Base-by-base conservation (phyloP, 2,329 filamentous ascomycete genomes). In the Alternaria burnsii region DNA sequence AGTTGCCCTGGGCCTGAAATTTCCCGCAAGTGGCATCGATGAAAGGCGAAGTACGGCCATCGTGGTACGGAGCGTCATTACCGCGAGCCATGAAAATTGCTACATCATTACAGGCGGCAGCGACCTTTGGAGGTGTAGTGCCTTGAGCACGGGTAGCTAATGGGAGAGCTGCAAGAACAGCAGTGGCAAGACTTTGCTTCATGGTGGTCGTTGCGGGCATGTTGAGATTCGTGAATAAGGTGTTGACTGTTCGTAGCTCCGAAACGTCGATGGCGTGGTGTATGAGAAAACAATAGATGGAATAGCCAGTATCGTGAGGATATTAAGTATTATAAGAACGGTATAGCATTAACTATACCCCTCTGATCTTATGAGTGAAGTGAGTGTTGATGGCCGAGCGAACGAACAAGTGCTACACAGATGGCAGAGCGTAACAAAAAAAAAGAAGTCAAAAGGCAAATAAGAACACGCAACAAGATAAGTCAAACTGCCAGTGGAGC, bases 31-130 rank as follows among this genome's bases (percentile, higher is more conserved):
- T 54, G 16, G 56, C 52, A 28, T 59, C 56, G 18, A 38, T 48
- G 12, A 59, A 59, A 20, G 42, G 42, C 7, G 56, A 55, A 34
- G 56, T 59, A n/a, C 56, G 56, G 38, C 51, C 51, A 22, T 59
- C 56, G 43, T 41, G 43, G 43, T 59, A 59, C 10, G 56, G 51
- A 18, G 56, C 56, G 38, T 59, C 56, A 18, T 59, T 59, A 16
- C 56, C 56, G n/a, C 56, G 56, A 20, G 56, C 56, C 56, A 59
- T 50, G 28, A 59, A 59, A 22, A 59, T 55, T 11, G 56, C 56
- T 16, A 59, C 56, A 43, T 59, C 43, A 20, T 55, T 59, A 50
- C 56, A 59, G 14, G 42, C 51, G 12, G 56, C 56, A 20, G 56
- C 54, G n/a, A 47, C 26, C 36, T 59, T 59, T 2, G 56, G 51